phyloP scores from a whole-genome alignment of 2,329 filamentous ascomycete genomes.

The Fusarium virguliforme region DNA sequence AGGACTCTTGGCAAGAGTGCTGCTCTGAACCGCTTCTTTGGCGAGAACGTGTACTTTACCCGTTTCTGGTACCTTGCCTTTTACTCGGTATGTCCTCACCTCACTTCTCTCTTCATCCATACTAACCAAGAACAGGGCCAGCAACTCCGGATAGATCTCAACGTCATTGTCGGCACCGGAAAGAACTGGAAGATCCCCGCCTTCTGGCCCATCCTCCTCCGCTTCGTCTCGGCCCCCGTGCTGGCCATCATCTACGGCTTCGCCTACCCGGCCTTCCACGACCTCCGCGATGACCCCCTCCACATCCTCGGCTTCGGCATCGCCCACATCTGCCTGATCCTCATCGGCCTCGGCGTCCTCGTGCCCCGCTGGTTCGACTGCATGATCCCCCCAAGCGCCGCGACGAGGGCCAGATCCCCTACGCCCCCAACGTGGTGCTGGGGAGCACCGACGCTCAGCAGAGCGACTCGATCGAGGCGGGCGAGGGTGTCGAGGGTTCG shows the following conservation, averaged over 20 bases:
- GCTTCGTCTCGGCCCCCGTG: conserved; percentile 66
- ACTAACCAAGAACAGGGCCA: conserved; percentile 62
- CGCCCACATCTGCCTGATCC: conserved; percentile 63
- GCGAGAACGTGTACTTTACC: conserved; percentile 55
- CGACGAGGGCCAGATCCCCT: conserved; percentile 60
- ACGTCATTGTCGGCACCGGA: conserved; percentile 67
- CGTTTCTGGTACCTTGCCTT: conserved; percentile 69
- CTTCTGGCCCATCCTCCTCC: conserved; percentile 67
- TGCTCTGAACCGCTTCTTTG: conserved; percentile 54
- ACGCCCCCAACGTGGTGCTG: conserved; percentile 48
- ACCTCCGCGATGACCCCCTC: conserved; percentile 65
- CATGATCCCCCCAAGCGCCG: conserved; percentile 66
- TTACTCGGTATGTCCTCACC: conserved; percentile 66
- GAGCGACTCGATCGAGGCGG: conserved; percentile 40
- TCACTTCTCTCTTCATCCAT: neutral
- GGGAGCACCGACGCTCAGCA: conserved; percentile 31
- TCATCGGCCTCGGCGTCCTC: conserved; percentile 65
- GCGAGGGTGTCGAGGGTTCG: conserved; percentile 14
- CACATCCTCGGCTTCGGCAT: conserved; percentile 67
- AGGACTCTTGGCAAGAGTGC: conserved; percentile 53
- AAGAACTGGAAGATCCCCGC: conserved; percentile 71
- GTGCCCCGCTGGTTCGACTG: conserved; percentile 69
- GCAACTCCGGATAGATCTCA: conserved; percentile 70
- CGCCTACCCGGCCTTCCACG: conserved; percentile 66
- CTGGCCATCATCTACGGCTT: conserved; percentile 69